phyloP scores from a whole-genome alignment of 371 early-diverging fungal species.

The Massospora cicadina region DNA sequence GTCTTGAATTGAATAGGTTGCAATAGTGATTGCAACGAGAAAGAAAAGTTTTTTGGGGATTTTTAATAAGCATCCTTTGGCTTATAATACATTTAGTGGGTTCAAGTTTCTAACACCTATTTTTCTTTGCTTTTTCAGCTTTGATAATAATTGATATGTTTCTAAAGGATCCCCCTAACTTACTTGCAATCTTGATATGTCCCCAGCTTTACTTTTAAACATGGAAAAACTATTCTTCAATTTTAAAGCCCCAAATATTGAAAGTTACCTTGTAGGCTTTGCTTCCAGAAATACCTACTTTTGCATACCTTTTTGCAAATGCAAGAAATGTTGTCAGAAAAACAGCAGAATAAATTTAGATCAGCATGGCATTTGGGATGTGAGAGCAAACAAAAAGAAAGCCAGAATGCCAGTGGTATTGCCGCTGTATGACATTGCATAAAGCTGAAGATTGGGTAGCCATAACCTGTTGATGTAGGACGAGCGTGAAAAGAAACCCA shows the following conservation, averaged over 20 bases:
- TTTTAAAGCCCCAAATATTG: conserved; percentile 28
- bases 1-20: no score
- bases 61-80: neutral
- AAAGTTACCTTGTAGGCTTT: conserved; percentile 27
- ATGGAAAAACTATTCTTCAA: conserved; percentile 16
- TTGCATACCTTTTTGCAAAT: conserved; percentile 32
- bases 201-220: neutral
- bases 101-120: neutral
- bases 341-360: no score
- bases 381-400: no score
- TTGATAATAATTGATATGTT: neutral
- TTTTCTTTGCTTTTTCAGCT: neutral
- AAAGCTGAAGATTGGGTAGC: no score
- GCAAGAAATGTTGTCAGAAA: no score
- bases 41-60: no score
- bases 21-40: no score
- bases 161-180: neutral
- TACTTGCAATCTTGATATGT: neutral
- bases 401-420: no score
- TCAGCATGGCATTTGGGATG: no score
- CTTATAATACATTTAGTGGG: neutral
- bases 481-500: no score
- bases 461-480: no score
- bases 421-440: no score
- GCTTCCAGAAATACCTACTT: conserved; percentile 24